Percentiles rank a stretch among this genome's conserved stretches.
These are phyloP conservation scores for Claviceps quebecensis DNA, from an alignment of 2,329 filamentous ascomycete genomes.

Conservation along the genomic window DNA sequence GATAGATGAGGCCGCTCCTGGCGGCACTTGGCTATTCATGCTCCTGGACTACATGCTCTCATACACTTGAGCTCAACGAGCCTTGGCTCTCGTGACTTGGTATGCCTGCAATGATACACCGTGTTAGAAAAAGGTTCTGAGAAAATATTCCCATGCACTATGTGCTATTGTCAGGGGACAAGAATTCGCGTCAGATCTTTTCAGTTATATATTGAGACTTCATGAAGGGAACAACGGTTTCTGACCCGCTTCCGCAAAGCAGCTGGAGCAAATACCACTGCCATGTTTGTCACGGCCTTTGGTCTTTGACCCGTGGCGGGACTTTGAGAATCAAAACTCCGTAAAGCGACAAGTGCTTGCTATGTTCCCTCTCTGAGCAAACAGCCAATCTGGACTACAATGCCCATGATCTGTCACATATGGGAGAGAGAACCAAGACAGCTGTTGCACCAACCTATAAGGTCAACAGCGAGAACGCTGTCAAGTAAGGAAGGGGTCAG, in stretches of 20 bases:
- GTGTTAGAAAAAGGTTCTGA: neutral
- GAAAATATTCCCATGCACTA: neutral
- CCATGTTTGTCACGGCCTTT: conserved; percentile 46
- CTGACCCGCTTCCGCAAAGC: conserved; percentile 13
- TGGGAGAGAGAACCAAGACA: neutral
- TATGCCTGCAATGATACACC: neutral
- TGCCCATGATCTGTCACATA: neutral
- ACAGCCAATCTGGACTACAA: neutral
- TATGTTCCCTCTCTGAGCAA: neutral
- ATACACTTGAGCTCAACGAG: neutral
- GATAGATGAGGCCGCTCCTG: neutral
- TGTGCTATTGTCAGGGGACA: conserved; percentile 1
- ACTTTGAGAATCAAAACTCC: conserved; percentile 34
- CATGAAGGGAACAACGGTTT: conserved; percentile 38
- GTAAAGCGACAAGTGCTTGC: conserved; percentile 27
- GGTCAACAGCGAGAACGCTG: neutral
- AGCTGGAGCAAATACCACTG: conserved; percentile 4
- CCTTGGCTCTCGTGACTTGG: neutral
- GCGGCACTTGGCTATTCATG: conserved; percentile 3
- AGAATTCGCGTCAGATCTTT: conserved; percentile 53
- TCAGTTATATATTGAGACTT: conserved; percentile 46
- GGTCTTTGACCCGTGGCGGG: conserved; percentile 32
- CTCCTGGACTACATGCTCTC: conserved; percentile 6
- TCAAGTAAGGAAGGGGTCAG: conserved; percentile 7
- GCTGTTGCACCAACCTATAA: neutral